Evolutionary conservation across 768 basidiomycete species (phyloP).

Genomic region (Suillus decipiens): DNA sequence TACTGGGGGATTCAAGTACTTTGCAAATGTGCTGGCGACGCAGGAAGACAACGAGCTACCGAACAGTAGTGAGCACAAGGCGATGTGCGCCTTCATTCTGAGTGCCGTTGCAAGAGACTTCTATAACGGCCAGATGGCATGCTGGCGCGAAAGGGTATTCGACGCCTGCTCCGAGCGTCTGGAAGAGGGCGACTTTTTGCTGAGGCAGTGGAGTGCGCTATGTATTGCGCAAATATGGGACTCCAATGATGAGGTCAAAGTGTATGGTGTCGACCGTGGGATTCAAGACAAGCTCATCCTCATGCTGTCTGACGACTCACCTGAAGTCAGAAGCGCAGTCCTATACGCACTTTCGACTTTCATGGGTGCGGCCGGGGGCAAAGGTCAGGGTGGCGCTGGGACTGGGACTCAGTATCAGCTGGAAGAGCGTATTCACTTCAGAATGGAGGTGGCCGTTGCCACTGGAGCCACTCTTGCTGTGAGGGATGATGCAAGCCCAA

Average conservation of each 20-base stretch:
- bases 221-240: slow-evolving; percentile 98
- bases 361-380: slow-evolving; percentile 84
- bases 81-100: slow-evolving; percentile 98
- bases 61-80: slow-evolving; percentile 92
- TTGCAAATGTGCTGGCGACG: slow-evolving; percentile 72
- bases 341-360: slow-evolving; percentile 92
- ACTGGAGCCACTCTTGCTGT: slow-evolving; percentile 87
- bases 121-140: slow-evolving; percentile 83
- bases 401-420: slow-evolving; percentile 77
- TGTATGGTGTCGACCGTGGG: slow-evolving; percentile 73
- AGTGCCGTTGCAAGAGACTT: slow-evolving; percentile 89
- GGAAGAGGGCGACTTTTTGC: slow-evolving; percentile 87
- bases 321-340: slow-evolving; percentile 91
- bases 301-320: slow-evolving; percentile 82
- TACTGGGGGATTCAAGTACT: slow-evolving; percentile 81
- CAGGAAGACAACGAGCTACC: slow-evolving; percentile 75
- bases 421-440: slow-evolving; percentile 77
- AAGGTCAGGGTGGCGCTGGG: slow-evolving; percentile 82
- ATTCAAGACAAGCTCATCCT: slow-evolving; percentile 82
- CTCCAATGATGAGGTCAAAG: slow-evolving; percentile 85
- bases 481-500: slow-evolving; percentile 93
- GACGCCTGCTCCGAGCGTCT: slow-evolving; percentile 84
- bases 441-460: slow-evolving; percentile 90
- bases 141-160: slow-evolving; percentile 79
- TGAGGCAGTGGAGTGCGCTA: slow-evolving; percentile 92